These are phyloP conservation scores for Phaeolepiota aurea DNA, from an alignment of 768 basidiomycete genomes.

Conservation along the genomic window DNA sequence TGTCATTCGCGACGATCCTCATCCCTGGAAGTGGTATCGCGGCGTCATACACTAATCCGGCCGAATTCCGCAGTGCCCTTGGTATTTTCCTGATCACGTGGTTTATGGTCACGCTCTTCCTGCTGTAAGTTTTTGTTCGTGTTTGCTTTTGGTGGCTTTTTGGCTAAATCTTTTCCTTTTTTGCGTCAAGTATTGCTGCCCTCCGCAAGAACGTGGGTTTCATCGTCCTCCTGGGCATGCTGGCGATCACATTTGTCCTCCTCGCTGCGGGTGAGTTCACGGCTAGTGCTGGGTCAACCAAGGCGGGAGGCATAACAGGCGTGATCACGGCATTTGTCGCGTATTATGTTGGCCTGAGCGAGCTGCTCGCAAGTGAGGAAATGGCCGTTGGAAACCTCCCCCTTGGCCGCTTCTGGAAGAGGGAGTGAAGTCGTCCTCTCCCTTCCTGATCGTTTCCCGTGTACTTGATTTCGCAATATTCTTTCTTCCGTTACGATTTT, in stretches of 20 bases:
- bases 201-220: slow-evolving; percentile 31
- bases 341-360: slow-evolving; percentile 37
- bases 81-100: slow-evolving; percentile 72
- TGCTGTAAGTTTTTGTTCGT: slow-evolving; percentile 48
- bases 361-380: slow-evolving; percentile 33
- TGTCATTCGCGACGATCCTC: slow-evolving; percentile 70
- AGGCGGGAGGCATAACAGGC: slow-evolving; percentile 37
- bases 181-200: slow-evolving; percentile 27
- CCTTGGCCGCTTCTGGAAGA: slow-evolving; percentile 29
- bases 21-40: slow-evolving; percentile 61
- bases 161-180: neutral
- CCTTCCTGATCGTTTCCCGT: neutral
- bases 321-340: slow-evolving; percentile 38
- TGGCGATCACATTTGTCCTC: slow-evolving; percentile 31
- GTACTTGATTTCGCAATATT: neutral
- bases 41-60: slow-evolving; percentile 35
- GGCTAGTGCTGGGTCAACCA: slow-evolving; percentile 19
- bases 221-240: slow-evolving; percentile 26
- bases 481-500: too few relatives aligned
- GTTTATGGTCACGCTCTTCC: slow-evolving; percentile 63
- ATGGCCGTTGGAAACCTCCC: slow-evolving; percentile 29
- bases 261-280: slow-evolving; percentile 32
- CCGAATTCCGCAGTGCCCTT: slow-evolving; percentile 43
- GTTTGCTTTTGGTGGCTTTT: neutral
- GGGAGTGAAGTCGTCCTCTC: slow-evolving; percentile 3